Evolutionary conservation across 345 rosid genomes (phyloP).

Genomic region (Capsella bursapastoris): DNA sequence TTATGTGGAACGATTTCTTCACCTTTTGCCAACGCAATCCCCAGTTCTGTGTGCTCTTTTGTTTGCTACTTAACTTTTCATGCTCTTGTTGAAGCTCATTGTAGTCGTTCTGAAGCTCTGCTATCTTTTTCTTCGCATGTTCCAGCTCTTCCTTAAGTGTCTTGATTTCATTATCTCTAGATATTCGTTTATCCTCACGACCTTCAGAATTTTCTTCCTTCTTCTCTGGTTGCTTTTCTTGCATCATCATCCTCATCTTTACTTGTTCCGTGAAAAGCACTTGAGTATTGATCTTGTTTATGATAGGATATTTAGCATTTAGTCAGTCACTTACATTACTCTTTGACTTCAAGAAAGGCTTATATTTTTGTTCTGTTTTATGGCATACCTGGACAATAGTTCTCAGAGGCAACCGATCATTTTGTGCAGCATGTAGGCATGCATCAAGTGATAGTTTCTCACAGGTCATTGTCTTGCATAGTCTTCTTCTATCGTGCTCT

Average conservation of each 20-base stretch:
- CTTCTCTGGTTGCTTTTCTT: conserved; percentile 55
- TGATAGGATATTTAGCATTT: not conserved
- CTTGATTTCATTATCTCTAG: conserved; percentile 57
- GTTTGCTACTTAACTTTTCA: conserved; percentile 57
- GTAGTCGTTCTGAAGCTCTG: conserved; percentile 68
- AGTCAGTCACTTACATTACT: not conserved
- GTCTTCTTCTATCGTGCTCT: conserved; percentile 71
- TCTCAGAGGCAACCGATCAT: conserved; percentile 86
- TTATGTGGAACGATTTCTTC: conserved; percentile 54
- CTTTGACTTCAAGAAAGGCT: not conserved
- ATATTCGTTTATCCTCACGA: conserved; percentile 48
- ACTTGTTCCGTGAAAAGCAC: conserved; percentile 80
- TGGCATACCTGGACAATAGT: conserved; percentile 73
- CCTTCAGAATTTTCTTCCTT: conserved; percentile 47
- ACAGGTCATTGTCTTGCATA: conserved; percentile 78
- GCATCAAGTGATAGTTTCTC: conserved; percentile 88
- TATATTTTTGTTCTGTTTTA: conserved; percentile 10
- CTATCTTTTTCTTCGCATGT: conserved; percentile 60
- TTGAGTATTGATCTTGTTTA: conserved; percentile 49
- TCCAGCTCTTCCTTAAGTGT: conserved; percentile 65
- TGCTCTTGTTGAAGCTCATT: conserved; percentile 67
- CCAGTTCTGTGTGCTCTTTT: conserved; percentile 50
- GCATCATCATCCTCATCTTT: conserved; percentile 74
- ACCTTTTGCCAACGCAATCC: conserved; percentile 59
- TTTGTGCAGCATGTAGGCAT: conserved; percentile 90